phyloP scores from a whole-genome alignment of 371 early-diverging fungal genomes.

The Mortierella sp. region DNA sequence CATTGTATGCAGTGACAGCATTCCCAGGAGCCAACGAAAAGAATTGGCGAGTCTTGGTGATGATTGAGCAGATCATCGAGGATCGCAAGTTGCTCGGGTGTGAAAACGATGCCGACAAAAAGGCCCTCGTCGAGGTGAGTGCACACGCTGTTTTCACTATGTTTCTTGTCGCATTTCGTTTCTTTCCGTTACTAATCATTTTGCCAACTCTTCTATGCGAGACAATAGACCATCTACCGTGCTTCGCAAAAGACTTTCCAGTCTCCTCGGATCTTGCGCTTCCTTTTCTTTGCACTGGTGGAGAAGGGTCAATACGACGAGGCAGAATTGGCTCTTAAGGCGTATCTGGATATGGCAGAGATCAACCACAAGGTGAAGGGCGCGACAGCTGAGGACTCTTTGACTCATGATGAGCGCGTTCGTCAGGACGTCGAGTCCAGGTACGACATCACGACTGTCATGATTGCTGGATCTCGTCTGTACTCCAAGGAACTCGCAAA shows the following conservation, averaged over 20 bases:
- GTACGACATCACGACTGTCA: slow-evolving; percentile 59
- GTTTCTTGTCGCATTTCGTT: neutral
- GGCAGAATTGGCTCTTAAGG: slow-evolving; percentile 74
- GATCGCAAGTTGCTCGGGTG: slow-evolving; percentile 71
- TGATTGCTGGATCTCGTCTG: slow-evolving; percentile 65
- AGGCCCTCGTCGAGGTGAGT: slow-evolving; percentile 64
- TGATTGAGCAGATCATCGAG: slow-evolving; percentile 72
- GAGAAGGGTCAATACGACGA: slow-evolving; percentile 81
- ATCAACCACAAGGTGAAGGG: slow-evolving; percentile 41
- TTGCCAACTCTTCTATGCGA: neutral
- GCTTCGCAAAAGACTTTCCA: slow-evolving; percentile 79
- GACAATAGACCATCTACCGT: slow-evolving; percentile 69
- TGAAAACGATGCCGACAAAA: slow-evolving; percentile 60
- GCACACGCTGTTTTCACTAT: neutral
- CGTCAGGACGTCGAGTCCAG: slow-evolving; percentile 49
- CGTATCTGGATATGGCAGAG: slow-evolving; percentile 73
- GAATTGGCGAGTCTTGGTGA: slow-evolving; percentile 70
- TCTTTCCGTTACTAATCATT: neutral
- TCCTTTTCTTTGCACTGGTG: slow-evolving; percentile 70
- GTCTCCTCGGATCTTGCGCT: slow-evolving; percentile 78
- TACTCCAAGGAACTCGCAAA: slow-evolving; percentile 64
- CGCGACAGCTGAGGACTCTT: slow-evolving; percentile 13
- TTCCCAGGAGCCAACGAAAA: slow-evolving; percentile 80
- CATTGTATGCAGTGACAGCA: slow-evolving; percentile 63
- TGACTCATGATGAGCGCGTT: slow-evolving; percentile 41